Evolutionary conservation across 2,329 filamentous ascomycete species (phyloP), one percentile per base, ranked within the genome.

Genomic region (Furcasterigmium sp.): DNA sequence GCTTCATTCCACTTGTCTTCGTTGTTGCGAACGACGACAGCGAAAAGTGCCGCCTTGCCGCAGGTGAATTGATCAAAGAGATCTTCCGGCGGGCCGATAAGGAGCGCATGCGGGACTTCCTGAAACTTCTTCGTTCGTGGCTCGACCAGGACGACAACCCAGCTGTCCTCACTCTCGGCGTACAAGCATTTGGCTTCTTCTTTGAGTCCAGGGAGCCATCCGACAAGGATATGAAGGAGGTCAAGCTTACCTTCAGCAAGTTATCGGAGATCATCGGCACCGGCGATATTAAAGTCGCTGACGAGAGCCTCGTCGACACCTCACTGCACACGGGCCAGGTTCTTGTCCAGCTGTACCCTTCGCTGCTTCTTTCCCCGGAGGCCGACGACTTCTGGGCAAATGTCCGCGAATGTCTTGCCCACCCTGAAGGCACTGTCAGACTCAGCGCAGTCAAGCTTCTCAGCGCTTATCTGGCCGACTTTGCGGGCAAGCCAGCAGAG

Each of bases 11-110:
- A 0, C 65, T 98, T 6, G 81, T 96, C 40, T 80, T 95, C 54
- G 82, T 91, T 14, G 76, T 96, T 49, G 82, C 86, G 46, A 95
- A 96, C 54, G 93, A 98, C 47, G 87, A 94, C 42, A 88, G 87
- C 39, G 78, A 84, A 41, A 87, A 88, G 53, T 98, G 93, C 62
- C 82, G 87, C 23, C 78, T 90, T 48, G 84, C 91, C 61, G 90
- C 91, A 1, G 84, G 82, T 36, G 80, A 85, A 45, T 69, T 98
- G 36, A 70, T 97, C 44, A 89, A 86, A 56, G 83, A 87, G 55
- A 76, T 93, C 15, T 95, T 95, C 63, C 78, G 80, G 45, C 82
- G 84, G 54, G 84, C 90, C 2, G 85, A 91, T 57, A 76, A 78
- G 48, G 85, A 90, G 51, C 78, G 82, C 46, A 71, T 81, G 29